Evolutionary conservation across 2,329 filamentous ascomycete species (phyloP), one percentile per base, ranked within the genome.

Genomic region (Gremmenia infestans): DNA sequence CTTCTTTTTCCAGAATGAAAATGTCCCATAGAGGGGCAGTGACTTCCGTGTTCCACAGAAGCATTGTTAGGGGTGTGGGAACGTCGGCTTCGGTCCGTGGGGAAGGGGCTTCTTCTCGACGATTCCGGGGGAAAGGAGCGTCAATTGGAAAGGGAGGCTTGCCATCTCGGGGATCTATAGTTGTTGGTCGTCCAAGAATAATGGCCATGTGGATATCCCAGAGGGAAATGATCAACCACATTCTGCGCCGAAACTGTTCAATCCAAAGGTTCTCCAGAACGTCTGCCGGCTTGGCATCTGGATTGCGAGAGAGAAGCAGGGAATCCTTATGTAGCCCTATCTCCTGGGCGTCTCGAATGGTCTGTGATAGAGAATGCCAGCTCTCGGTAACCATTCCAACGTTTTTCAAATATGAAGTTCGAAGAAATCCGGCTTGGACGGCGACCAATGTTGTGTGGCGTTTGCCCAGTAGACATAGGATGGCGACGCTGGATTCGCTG

Each of bases 341-440:
- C 61, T 85, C 82, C 65, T 86, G 82, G 0, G 81, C 83, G 65
- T 86, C 82, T 42, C 81, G 73, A 54, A 86, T 83, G 0, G 80
- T 78, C 22, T 76, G 74, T 1, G 80, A 79, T 32, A 86, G 61
- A 4, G 63, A 65, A 58, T 72, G 71, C 71, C 71, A 72, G 48
- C 65, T 74, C 62, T 85, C 83, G 0, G 80, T 80, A 14, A 85
- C 78, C 63, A 80, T 75, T 11, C 79, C 82, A 8, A 75, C 78
- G 61, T 81, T 83, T 67, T 86, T 86, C 42, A 84, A 70, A 58
- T 82, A 84, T 1, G 75, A 71, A 2, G 78, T 78, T 35, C 82
- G 73, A 47, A 82, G 62, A 65, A 84, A 85, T 23, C 79, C 79
- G 2, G 82, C 78, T 56, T 83, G 72, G 4, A 86, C 79, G 0